phyloP scores from a whole-genome alignment of 495 filamentous ascomycete genomes.

The Cairneyella variabilis region DNA sequence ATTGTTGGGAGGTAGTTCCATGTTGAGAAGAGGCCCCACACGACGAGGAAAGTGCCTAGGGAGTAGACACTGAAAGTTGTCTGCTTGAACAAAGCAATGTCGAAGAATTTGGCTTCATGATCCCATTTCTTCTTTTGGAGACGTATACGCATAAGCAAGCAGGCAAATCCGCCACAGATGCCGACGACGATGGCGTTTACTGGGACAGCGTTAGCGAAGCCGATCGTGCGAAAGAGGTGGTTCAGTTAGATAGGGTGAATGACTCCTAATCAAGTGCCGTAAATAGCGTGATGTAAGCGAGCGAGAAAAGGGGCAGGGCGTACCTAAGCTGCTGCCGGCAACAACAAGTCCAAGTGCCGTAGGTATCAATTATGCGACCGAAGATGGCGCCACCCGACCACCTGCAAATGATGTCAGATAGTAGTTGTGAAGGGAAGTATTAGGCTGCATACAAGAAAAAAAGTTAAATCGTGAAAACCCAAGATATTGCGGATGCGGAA shows the following conservation, averaged over 20 bases:
- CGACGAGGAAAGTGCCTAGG: slow-evolving; percentile 9
- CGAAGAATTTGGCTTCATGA: neutral
- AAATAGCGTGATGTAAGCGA: neutral
- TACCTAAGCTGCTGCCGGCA: slow-evolving; percentile 10
- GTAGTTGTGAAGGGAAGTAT: neutral
- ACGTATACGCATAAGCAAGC: neutral
- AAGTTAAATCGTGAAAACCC: slow-evolving; percentile 69
- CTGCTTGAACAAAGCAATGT: slow-evolving; percentile 9
- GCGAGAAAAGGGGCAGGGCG: neutral
- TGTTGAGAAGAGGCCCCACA: slow-evolving; percentile 46
- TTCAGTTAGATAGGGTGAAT: slow-evolving; percentile 64
- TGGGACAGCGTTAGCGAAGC: slow-evolving; percentile 68
- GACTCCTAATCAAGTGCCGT: slow-evolving; percentile 39
- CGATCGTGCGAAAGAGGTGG: slow-evolving; percentile 53
- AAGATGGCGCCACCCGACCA: slow-evolving; percentile 3
- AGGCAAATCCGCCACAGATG: slow-evolving; percentile 38
- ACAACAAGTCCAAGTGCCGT: slow-evolving; percentile 8
- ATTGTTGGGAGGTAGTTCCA: slow-evolving; percentile 52
- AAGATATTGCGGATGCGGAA: slow-evolving; percentile 63
- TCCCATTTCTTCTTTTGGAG: slow-evolving; percentile 4
- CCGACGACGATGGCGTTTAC: slow-evolving; percentile 59
- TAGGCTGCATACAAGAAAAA: slow-evolving; percentile 41
- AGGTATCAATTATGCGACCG: slow-evolving; percentile 7
- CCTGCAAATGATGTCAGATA: slow-evolving; percentile 1
- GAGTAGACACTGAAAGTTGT: slow-evolving; percentile 3